phyloP scores from a whole-genome alignment of 108 stramenopile genomes.

The Nitzschia putrida region DNA sequence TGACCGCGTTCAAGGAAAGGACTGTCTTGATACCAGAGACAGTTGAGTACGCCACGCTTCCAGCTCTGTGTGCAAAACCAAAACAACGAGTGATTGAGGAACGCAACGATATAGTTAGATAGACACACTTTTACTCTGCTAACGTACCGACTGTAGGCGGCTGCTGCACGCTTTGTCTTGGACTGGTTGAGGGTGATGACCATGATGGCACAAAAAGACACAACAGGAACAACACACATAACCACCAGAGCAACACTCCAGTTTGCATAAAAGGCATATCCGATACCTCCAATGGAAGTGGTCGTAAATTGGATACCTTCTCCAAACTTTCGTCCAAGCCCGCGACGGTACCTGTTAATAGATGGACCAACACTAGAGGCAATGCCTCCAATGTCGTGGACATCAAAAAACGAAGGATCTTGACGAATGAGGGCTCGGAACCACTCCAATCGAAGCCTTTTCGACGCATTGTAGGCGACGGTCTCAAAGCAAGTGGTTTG shows the following conservation, averaged over 20 bases:
- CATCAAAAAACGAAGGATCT: conserved; percentile 56
- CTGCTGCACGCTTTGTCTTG: not conserved
- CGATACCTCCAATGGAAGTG: conserved; percentile 43
- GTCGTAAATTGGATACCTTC: conserved; percentile 29
- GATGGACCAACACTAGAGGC: conserved; percentile 36
- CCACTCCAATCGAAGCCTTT: conserved; percentile 20
- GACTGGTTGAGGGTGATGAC: conserved; percentile 3
- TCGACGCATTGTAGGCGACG: conserved; percentile 27
- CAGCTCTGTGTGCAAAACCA: conserved; percentile 25
- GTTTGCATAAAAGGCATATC: conserved; percentile 42
- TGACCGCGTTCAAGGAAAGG: conserved; percentile 52
- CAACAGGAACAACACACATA: conserved; percentile 22
- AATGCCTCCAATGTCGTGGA: conserved; percentile 39
- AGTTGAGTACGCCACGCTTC: conserved; percentile 51
- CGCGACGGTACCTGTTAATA: conserved; percentile 35
- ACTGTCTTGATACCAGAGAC: conserved; percentile 61
- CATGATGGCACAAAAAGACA: conserved; percentile 8
- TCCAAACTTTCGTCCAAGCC: conserved; percentile 32
- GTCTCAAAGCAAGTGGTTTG: conserved; percentile 49
- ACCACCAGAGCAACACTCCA: conserved; percentile 43
- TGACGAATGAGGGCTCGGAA: conserved; percentile 49
- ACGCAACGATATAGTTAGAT: too few species aligned
- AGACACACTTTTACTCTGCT: too few species aligned
- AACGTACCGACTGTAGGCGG: not conserved
- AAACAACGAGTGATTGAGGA: too few species aligned